These are phyloP conservation scores for Candida jianshihensis DNA, from an alignment of 805 yeast species.

Conservation along the genomic window DNA sequence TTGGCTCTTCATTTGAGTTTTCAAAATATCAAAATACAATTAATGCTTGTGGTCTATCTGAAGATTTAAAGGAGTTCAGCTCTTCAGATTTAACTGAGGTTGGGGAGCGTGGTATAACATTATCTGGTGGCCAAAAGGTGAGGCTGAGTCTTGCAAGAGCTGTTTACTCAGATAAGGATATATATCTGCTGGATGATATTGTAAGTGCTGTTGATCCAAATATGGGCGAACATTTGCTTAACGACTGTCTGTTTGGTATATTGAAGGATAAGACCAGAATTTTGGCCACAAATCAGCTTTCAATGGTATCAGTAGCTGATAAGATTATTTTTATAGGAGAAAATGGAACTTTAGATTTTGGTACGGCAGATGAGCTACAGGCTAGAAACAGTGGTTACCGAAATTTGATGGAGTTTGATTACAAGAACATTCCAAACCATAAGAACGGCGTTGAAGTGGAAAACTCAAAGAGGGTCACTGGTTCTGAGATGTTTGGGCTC, in stretches of 20 bases:
- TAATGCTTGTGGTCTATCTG: conserved; percentile 50
- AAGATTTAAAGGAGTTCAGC: conserved; percentile 52
- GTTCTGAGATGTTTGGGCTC: no score
- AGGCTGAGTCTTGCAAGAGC: conserved; percentile 66
- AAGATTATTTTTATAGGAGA: conserved; percentile 53
- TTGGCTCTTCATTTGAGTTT: conserved; percentile 42
- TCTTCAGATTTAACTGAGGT: conserved; percentile 67
- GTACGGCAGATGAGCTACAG: conserved; percentile 49
- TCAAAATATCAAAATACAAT: conserved; percentile 31
- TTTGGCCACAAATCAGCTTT: conserved; percentile 77
- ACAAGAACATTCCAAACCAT: background rate
- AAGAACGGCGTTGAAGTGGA: background rate
- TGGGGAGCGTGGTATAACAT: conserved; percentile 71
- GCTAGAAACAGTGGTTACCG: conserved; percentile 38
- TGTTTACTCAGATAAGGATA: conserved; percentile 55
- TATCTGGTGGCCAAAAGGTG: conserved; percentile 79
- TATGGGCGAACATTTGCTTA: conserved; percentile 64
- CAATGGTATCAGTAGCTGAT: conserved; percentile 60
- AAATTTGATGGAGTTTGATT: conserved; percentile 37
- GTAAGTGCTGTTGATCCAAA: conserved; percentile 74
- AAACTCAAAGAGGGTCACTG: conserved; percentile 9
- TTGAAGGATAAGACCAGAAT: conserved; percentile 51
- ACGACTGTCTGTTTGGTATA: conserved; percentile 48
- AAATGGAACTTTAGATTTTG: conserved; percentile 57
- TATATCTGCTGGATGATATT: conserved; percentile 61